Evolutionary conservation across 2,329 filamentous ascomycete genomes (phyloP).

Genomic region (Cordyceps farinosa): DNA sequence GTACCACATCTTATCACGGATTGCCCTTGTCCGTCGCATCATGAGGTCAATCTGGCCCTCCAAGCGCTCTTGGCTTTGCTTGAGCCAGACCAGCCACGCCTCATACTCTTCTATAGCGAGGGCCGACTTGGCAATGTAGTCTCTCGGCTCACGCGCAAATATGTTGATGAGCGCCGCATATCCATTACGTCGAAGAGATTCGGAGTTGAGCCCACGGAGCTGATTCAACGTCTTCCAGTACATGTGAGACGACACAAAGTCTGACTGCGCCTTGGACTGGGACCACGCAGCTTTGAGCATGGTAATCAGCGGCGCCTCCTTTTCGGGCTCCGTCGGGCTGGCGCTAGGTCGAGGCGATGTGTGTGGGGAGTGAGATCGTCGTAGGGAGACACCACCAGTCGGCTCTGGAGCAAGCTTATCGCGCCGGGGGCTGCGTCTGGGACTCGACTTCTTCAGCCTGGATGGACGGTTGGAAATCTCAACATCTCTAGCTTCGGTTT

Average conservation of each 20-base stretch:
- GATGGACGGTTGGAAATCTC: slow-evolving; percentile 70
- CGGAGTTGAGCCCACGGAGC: slow-evolving; percentile 59
- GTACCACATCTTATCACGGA: slow-evolving; percentile 99
- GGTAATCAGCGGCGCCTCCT: slow-evolving; percentile 45
- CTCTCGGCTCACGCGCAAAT: slow-evolving; percentile 67
- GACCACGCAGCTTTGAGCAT: slow-evolving; percentile 76
- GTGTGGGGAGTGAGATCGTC: background rate
- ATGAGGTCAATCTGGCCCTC: slow-evolving; percentile 71
- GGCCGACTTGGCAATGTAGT: slow-evolving; percentile 65
- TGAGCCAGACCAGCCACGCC: slow-evolving; percentile 78
- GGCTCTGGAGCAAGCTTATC: slow-evolving; percentile 11
- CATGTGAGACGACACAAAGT: slow-evolving; percentile 78
- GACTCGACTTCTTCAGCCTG: slow-evolving; percentile 55
- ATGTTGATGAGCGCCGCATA: slow-evolving; percentile 70
- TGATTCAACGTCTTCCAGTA: slow-evolving; percentile 82
- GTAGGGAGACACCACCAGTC: slow-evolving; percentile 10
- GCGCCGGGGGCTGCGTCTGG: slow-evolving; percentile 45
- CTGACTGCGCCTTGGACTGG: slow-evolving; percentile 72
- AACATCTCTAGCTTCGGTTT: slow-evolving; percentile 55
- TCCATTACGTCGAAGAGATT: slow-evolving; percentile 61
- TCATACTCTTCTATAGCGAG: slow-evolving; percentile 75
- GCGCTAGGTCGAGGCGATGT: background rate
- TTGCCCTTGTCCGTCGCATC: slow-evolving; percentile 67
- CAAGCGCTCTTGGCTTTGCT: slow-evolving; percentile 75
- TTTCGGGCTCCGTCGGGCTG: slow-evolving; percentile 22